Base-by-base conservation (phyloP, 768 basidiomycete genomes). In the Rhodotorula diobovata region DNA sequence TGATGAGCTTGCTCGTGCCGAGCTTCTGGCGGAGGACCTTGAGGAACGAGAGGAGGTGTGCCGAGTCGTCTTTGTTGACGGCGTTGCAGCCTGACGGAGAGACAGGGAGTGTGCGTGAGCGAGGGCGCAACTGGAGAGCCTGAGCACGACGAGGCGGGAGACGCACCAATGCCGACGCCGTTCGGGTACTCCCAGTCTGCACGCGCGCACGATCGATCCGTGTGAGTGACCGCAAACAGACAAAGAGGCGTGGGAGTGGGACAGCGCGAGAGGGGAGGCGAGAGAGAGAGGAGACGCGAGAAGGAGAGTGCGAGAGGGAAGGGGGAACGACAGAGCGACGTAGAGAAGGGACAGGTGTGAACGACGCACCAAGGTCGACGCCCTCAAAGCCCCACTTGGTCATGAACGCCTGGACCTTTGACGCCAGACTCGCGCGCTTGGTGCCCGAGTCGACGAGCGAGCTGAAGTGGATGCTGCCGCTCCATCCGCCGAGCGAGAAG, bases 401-500 rank as follows among this genome's bases (percentile, higher is more conserved):
- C 80, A 90, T 91, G 15, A 84, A 70, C 8, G 72, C 72, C 51
- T 84, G 74, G 71, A 96, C 89, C 76, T 87, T 90, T 32, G 78
- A 74, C 55, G 84, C 87, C 68, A 96, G 89, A 0, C 75, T 81
- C 50, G 81, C 69, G 67, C 91, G 84, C 72, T 78, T 84, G 25
- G 80, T 70, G 1, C 81, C 65, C 8, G 84, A 86, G 23, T 85
- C 80, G 61, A 91, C 87, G 8, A 88, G 88, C 1, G 82, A 73
- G 1, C 92, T 94, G 80, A 96, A 96, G 81, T 87, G 85, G 70
- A 89, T 89, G 67, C 46, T 41, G 46, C 93, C 95, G 10, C 86
- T 86, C 95, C 95, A 97, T 23, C 95, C 94, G 48, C 95, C 93
- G 58, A 96, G 82, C 78, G 91, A 91, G 65, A 94, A 84, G 80